Base-by-base conservation (phyloP, 495 filamentous ascomycete genomes). In the Xylaria cubensis region DNA sequence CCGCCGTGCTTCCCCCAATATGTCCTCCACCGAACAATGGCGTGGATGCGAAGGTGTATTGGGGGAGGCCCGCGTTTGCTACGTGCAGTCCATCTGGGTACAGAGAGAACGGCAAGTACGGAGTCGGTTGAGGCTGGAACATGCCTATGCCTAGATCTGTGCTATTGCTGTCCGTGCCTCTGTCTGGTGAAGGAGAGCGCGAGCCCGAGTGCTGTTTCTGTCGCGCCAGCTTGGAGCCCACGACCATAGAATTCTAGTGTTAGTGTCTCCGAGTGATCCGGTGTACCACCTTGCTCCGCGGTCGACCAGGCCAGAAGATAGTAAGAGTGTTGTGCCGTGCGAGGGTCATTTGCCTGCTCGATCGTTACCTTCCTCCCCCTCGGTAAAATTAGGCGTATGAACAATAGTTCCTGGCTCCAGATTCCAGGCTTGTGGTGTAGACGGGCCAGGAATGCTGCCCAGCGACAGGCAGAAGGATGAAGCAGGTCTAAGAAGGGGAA, bases 111-210 rank as follows among this genome's bases (percentile, higher is more conserved):
- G 77, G 74, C 70, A 78, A 78, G 76, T 80, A 88, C 59, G 85
- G 82, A 55, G 85, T 84, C 56, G 85, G 77, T 72, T 87, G 83
- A 77, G 86, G 82, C 76, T 87, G 86, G 80, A 85, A 88, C 86
- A 88, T 88, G 80, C 81, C 58, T 24, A 34, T 71, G 73, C 74
- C 76, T 76, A 67, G 63, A 71, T 58, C 71, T 74, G 76, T 70
- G 61, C 9, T 53, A n/a, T 8, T 67, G 29, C 7, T 34, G 67
- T 64, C 61, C 39, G 63, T 55, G 32, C 8, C n/a, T 48, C 64
- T 51, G 61, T 44, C 61, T 50, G 62, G n/a, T 56, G 76, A 73
- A 73, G 74, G 72, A 74, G 73, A 77, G 73, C 73, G 74, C 73
- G 78, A 78, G 63, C 17, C 56, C 64, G 36, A 46, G 32, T 67